Evolutionary conservation across 345 rosid genomes (phyloP).

Genomic region (Arabis alpina): DNA sequence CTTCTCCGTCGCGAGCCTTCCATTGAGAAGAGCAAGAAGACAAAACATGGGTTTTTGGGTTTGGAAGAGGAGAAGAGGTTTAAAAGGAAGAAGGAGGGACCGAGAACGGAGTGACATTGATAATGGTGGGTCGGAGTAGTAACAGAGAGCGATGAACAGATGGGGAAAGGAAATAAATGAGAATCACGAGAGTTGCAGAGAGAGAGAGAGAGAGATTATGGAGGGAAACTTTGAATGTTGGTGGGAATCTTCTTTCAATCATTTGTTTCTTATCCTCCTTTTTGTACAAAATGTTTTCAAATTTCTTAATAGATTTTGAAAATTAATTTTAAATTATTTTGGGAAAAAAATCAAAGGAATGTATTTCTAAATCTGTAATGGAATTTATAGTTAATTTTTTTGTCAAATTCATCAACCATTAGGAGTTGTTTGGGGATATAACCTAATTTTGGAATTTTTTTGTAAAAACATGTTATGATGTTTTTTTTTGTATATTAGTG

Average conservation of each 20-base stretch:
- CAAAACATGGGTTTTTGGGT: slow-evolving; percentile 17
- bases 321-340: too few relatives aligned
- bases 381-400: too few relatives aligned
- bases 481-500: too few relatives aligned
- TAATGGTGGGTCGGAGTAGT: slow-evolving; percentile 46
- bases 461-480: too few relatives aligned
- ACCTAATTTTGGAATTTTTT: too few relatives aligned
- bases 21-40: slow-evolving; percentile 26
- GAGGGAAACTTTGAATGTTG: slow-evolving; percentile 41
- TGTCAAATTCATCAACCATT: too few relatives aligned
- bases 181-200: slow-evolving; percentile 46
- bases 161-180: slow-evolving; percentile 39
- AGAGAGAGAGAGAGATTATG: not conserved
- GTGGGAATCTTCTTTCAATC: slow-evolving; percentile 27
- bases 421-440: too few relatives aligned
- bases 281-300: not conserved
- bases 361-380: too few relatives aligned
- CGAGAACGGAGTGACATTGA: slow-evolving; percentile 39
- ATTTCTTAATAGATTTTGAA: too few relatives aligned
- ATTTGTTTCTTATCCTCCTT: slow-evolving; percentile 14
- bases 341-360: too few relatives aligned
- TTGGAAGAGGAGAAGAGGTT: slow-evolving; percentile 22
- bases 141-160: slow-evolving; percentile 44
- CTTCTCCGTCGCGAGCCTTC: slow-evolving; percentile 35
- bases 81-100: slow-evolving; percentile 40